Percentiles rank a stretch among this genome's conserved stretches.
These are phyloP conservation scores for Anthostomella pinea DNA, from an alignment of 2,329 filamentous ascomycete species.

Conservation along the genomic window DNA sequence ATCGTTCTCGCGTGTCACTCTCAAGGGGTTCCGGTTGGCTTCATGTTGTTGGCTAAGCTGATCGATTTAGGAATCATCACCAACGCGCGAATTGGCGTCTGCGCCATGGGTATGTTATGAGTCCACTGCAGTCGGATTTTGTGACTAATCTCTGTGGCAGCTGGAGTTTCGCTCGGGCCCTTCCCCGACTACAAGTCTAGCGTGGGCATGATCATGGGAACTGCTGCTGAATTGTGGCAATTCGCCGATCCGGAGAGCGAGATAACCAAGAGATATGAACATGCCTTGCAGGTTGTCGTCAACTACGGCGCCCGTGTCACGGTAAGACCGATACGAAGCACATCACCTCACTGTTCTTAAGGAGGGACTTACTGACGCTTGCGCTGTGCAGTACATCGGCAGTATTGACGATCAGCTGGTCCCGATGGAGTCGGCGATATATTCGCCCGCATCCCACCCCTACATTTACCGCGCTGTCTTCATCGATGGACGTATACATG, in stretches of 20 bases:
- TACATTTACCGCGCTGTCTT: constrained; percentile 96
- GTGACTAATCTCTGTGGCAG: constrained; percentile 36
- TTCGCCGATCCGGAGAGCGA: constrained; percentile 80
- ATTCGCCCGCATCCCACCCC: constrained; percentile 80
- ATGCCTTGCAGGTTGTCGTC: constrained; percentile 70
- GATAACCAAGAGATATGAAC: constrained; percentile 78
- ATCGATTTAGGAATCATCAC: constrained; percentile 85
- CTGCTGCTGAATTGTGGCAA: constrained; percentile 91
- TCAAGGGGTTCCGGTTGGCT: constrained; percentile 88
- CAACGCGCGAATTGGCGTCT: constrained; percentile 76
- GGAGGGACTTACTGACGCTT: constrained; percentile 2
- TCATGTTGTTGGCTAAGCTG: constrained; percentile 90
- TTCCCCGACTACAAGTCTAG: constrained; percentile 90
- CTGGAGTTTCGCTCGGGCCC: constrained; percentile 88
- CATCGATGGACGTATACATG: constrained; percentile 87
- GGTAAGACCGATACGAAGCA: constrained; percentile 15
- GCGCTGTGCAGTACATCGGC: constrained; percentile 61
- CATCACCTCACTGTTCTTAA: not conserved
- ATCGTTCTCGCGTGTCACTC: constrained; percentile 92
- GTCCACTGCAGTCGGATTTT: constrained; percentile 15
- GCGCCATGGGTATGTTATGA: constrained; percentile 69
- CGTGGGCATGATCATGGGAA: constrained; percentile 81
- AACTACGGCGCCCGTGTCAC: constrained; percentile 79
- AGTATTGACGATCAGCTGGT: constrained; percentile 98
- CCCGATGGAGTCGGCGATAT: constrained; percentile 88